Base-by-base conservation (phyloP, 495 filamentous ascomycete genomes). In the Podospora pseudopauciseta region DNA sequence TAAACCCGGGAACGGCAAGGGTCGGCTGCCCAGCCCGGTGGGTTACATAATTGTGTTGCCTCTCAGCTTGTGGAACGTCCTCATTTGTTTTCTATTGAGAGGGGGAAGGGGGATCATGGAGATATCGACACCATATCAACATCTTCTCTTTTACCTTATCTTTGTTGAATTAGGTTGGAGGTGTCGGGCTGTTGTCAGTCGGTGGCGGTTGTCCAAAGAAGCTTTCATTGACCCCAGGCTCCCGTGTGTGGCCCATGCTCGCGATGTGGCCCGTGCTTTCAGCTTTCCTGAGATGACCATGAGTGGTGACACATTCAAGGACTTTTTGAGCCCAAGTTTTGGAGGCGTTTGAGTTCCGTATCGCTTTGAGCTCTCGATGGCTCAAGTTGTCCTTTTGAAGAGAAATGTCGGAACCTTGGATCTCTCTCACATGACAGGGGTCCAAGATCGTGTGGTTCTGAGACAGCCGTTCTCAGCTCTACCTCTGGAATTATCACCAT, bases 1-100 rank as follows among this genome's bases (percentile, higher is more conserved):
- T 26, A 58, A 55, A 26, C 53, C 53, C 56, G 49, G 60, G 49
- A 15, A 23, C 4, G 53, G 65, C 68, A 67, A 32, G 61, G 61
- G 61, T 44, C 28, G 11, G 27, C 30, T n/a, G 27, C 26, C 20
- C 15, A 9, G 6, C 28, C 6, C 5, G 54, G 54, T 56, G 54
- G 15, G 16, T 28, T 63, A 63, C 60, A 63, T n/a, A 19, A 63
- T 63, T 23, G 23, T 23, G 49, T 53, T 63, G n/a, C 28, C 32
- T 19, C 32, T 44, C 34, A 15, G 30, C 20, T 39, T 49, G 61
- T 32, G 28, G 15, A 49, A 63, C 15, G 18, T 44, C 2, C n/a
- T 19, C 28, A 49, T 32, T 39, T 63, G 16, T 1, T 63, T n/a
- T 44, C 19, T 32, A 20, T 16, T 32, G 23, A 23, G 23, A 23